Conservation (phyloP, 495 filamentous ascomycete genomes). For the Aspergillus coremiiformis region DNA sequence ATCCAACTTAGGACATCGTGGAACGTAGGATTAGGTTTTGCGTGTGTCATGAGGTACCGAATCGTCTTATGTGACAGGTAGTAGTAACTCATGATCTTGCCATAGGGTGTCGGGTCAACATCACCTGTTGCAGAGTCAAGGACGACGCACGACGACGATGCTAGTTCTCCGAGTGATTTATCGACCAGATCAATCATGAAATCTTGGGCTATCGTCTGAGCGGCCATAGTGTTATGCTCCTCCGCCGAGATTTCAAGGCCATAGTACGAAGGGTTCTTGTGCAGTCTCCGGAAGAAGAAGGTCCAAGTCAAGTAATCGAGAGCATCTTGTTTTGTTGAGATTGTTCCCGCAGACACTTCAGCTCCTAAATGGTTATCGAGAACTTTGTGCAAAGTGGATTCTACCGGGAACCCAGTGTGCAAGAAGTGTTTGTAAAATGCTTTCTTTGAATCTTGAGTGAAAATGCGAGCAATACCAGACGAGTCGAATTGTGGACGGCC, state of each 20-base stretch:
- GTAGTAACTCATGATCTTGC: conserved; percentile 99
- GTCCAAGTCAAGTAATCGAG: conserved; percentile 99
- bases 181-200: conserved; percentile 91
- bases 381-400: conserved; percentile 92
- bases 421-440: conserved; percentile 99
- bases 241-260: conserved; percentile 90
- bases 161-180: conserved; percentile 71
- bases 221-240: conserved; percentile 82
- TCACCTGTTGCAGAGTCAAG: conserved; percentile 76
- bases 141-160: conserved; percentile 71
- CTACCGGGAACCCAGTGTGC: conserved; percentile 96
- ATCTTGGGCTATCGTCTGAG: conserved; percentile 77
- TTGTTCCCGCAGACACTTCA: conserved; percentile 88
- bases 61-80: conserved; percentile 97
- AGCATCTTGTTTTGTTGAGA: conserved; percentile 90
- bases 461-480: conserved; percentile 91
- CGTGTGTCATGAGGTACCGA: conserved; percentile 66
- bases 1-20: conserved; percentile 88
- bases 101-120: conserved; percentile 78
- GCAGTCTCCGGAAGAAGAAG: conserved; percentile 94
- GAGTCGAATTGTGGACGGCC: conserved; percentile 95
- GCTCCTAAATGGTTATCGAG: conserved; percentile 95
- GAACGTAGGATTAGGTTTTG: conserved; percentile 71
- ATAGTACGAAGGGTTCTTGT: conserved; percentile 99
- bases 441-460: conserved; percentile 96